Base-by-base conservation (phyloP, 306 rosid genomes). In the Hippophae gyantsensis region DNA sequence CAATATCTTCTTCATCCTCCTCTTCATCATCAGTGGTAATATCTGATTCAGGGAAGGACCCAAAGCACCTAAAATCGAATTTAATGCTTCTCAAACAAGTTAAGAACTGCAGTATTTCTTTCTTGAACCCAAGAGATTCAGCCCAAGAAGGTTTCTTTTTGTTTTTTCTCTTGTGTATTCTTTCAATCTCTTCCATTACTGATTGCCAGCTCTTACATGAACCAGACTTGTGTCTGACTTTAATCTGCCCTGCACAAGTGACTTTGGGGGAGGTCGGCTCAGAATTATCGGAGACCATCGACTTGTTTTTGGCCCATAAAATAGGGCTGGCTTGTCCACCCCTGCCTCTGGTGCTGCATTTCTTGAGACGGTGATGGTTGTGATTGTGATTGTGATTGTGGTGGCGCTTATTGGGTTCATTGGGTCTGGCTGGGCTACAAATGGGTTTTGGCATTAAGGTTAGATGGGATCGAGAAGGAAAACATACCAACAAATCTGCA, bases 211-310 rank as follows among this genome's bases (percentile, higher is more conserved):
- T 88, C 66, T 89, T 69, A 74, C 86, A 78, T 6, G 84, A 44
- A 6, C 67, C 46, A 9, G 79, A 9, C 50, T 82, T 80, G 11
- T 78, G 93, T 65, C 88, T 55, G 58, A 85, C 87, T 64, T 92
- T 92, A 77, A 92, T 92, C 74, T 92, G 95, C 1, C 99, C 99
- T 1, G 96, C 95, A 18, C 96, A 92, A 0, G 96, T 92, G 5
- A 92, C 96, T 70, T 92, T 92, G 0, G 98, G 99, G 1, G 99
- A 92, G 3, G 89, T 92, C 1, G 99, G 99, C n/a, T 88, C 96
- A 1, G 83, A 48, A 25, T 78, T 74, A 13, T 85, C 96, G 0
- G 87, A 59, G 13, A 70, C 82, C 80, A 76, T 78, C 12, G 87
- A 49, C 79, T 87, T 90, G 44, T 74, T 62, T 73, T 87, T 90